phyloP scores from a whole-genome alignment of 768 basidiomycete genomes.

The Tubosaeta sp. region DNA sequence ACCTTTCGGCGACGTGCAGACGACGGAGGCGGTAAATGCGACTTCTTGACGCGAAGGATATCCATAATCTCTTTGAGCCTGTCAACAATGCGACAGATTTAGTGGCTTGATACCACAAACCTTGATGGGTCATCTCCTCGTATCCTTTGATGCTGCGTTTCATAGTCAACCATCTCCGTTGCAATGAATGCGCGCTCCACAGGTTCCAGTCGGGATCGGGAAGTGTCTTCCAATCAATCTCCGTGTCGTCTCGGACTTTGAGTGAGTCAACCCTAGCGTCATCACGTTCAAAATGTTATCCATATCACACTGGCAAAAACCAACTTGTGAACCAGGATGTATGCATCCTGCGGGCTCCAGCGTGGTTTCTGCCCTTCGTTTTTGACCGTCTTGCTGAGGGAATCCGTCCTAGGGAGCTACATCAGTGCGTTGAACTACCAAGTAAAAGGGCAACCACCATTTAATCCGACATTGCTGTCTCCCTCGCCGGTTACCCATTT shows the following conservation, averaged over 20 bases:
- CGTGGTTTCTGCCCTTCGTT: conserved; percentile 65
- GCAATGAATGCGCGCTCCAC: conserved; percentile 78
- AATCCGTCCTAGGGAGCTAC: conserved; percentile 60
- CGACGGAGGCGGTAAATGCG: conserved; percentile 43
- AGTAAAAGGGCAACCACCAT: conserved; percentile 47
- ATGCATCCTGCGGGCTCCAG: conserved; percentile 75
- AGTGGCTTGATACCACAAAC: conserved; percentile 35
- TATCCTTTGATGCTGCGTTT: conserved; percentile 71
- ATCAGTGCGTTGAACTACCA: conserved; percentile 1
- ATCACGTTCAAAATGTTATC: neutral
- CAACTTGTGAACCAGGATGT: conserved; percentile 78
- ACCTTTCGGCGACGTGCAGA: conserved; percentile 47
- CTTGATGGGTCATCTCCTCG: conserved; percentile 78
- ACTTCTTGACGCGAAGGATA: conserved; percentile 71
- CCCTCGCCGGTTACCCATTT: conserved; percentile 72
- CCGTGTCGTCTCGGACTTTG: conserved; percentile 72
- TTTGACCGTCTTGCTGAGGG: conserved; percentile 66
- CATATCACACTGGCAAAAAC: neutral
- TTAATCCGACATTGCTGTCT: conserved; percentile 86
- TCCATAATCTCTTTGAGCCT: conserved; percentile 67
- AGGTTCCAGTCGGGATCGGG: conserved; percentile 75
- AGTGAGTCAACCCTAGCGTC: conserved; percentile 62
- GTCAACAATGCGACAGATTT: conserved; percentile 6
- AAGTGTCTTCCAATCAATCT: conserved; percentile 81
- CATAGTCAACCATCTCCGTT: conserved; percentile 78